Base-by-base conservation (phyloP, 139 green algal genomes). In the Choricystis sp. region DNA sequence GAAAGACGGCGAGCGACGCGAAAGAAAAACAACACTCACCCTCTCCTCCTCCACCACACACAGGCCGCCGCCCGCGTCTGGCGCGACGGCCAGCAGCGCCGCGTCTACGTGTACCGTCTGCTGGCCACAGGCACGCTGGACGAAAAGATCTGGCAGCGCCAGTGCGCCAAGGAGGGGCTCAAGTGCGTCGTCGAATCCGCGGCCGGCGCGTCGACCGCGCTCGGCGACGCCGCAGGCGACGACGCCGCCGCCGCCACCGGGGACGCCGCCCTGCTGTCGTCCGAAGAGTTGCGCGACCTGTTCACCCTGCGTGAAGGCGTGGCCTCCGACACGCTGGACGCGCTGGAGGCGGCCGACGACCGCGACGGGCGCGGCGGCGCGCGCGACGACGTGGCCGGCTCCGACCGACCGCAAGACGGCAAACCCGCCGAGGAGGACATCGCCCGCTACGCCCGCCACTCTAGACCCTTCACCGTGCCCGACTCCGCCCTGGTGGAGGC, bases 61-160 rank as follows among this genome's bases (percentile, higher is more conserved):
- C 59, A 70, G 28, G 65, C 65, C 22, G 78, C 78, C 24, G 74
- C 72, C 16, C 80, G 93, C 56, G 89, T 98, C 56, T 99, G 94
- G 94, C 81, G 94, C 4, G 94, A 99, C 72, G 94, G 94, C 0
- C 94, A 99, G 77, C 84, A 86, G 72, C 95, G 94, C 60, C 81
- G 79, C 23, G 89, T 97, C 40, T 99, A 88, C 64, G 84, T 97
- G 58, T 99, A 99, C 78, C 81, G 92, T 60, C 92, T 99, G 74
- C 71, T 99, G 49, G 74, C 89, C 3, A 89, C 83, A 5, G 94
- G 94, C 56, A 91, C 83, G 24, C 96, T 99, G 62, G 94, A 99
- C 68, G 94, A 99, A 73, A 98, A 98, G 85, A 82, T 98, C 48
- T 97, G 86, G 74, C 91, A 98, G 83, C 78, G 92, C 23, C 92